Conservation (phyloP, 805 yeast species). For the Myxozyma kluyveri region DNA sequence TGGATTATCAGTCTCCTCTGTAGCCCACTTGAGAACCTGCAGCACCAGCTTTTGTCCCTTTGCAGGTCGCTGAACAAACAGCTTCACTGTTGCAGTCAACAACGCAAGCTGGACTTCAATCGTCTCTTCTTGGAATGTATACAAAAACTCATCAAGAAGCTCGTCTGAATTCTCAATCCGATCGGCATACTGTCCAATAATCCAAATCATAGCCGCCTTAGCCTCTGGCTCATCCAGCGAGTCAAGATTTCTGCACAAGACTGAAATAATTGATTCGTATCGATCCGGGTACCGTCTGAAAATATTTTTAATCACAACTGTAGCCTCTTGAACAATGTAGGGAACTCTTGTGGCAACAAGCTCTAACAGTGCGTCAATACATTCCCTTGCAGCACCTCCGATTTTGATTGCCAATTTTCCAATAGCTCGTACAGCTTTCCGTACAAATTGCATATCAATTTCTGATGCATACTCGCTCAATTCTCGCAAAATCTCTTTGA, state of each 20-base stretch:
- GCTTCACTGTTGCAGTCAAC: constrained; percentile 71
- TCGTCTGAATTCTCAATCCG: constrained; percentile 46
- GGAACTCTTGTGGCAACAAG: constrained; percentile 65
- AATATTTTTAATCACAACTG: constrained; percentile 58
- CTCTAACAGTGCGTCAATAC: constrained; percentile 65
- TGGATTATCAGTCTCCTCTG: constrained; percentile 75
- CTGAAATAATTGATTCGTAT: constrained; percentile 49
- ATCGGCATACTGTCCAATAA: constrained; percentile 72
- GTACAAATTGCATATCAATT: constrained; percentile 82
- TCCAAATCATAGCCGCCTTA: constrained; percentile 76
- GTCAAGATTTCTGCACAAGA: constrained; percentile 48
- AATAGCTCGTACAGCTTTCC: constrained; percentile 83
- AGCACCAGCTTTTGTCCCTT: constrained; percentile 58
- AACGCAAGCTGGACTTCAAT: constrained; percentile 73
- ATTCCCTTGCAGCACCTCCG: constrained; percentile 57
- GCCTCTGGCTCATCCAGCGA: constrained; percentile 79
- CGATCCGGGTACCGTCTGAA: constrained; percentile 53
- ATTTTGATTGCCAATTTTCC: constrained; percentile 86
- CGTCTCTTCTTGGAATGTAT: constrained; percentile 61
- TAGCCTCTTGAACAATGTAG: constrained; percentile 76
- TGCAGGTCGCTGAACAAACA: constrained; percentile 57
- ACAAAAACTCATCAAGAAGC: constrained; percentile 44
- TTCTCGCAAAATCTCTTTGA: constrained; percentile 65
- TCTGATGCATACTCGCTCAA: constrained; percentile 82
- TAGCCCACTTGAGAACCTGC: constrained; percentile 59